Conservation (phyloP, 1,284 basidiomycete genomes). For the Moniliophthora roreri region DNA sequence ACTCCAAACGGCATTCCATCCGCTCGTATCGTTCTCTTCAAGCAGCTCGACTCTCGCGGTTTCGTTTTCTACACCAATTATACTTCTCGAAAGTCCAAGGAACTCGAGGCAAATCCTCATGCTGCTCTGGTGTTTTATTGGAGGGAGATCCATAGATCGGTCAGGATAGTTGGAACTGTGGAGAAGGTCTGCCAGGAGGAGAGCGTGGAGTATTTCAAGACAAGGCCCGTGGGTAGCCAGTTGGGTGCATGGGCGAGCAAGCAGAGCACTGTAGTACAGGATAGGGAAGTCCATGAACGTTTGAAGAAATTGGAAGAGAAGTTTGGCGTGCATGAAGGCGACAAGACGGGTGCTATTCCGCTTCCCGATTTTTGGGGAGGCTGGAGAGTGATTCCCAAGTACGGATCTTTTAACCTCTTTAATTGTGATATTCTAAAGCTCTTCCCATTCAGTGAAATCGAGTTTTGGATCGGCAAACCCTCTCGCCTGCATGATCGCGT, state of each 20-base stretch:
- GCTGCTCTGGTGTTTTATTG: conserved; percentile 91
- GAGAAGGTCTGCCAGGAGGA: conserved; percentile 75
- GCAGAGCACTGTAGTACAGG: conserved; percentile 78
- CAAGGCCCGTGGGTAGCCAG: conserved; percentile 40
- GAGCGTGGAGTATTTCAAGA: conserved; percentile 54
- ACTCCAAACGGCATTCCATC: conserved; percentile 76
- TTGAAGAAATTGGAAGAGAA: conserved; percentile 60
- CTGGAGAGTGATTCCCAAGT: conserved; percentile 91
- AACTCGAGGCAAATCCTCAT: conserved; percentile 75
- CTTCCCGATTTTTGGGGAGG: conserved; percentile 96
- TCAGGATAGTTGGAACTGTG: conserved; percentile 84
- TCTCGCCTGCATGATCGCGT: conserved; percentile 89
- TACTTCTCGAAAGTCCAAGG: conserved; percentile 85
- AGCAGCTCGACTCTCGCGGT: conserved; percentile 81
- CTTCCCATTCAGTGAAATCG: conserved; percentile 56
- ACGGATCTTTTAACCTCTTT: conserved; percentile 31
- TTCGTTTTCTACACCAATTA: conserved; percentile 99
- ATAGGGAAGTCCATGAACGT: conserved; percentile 66
- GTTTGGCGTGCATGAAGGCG: conserved; percentile 52
- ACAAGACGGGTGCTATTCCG: conserved; percentile 56
- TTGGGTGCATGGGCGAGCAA: conserved; percentile 84
- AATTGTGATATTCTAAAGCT: not conserved
- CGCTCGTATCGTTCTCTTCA: conserved; percentile 88
- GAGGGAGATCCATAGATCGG: conserved; percentile 80
- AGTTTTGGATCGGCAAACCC: conserved; percentile 93